These are phyloP conservation scores for Pseudogymnoascus sp. DNA, from an alignment of 2,329 filamentous ascomycete species.

Conservation along the genomic window DNA sequence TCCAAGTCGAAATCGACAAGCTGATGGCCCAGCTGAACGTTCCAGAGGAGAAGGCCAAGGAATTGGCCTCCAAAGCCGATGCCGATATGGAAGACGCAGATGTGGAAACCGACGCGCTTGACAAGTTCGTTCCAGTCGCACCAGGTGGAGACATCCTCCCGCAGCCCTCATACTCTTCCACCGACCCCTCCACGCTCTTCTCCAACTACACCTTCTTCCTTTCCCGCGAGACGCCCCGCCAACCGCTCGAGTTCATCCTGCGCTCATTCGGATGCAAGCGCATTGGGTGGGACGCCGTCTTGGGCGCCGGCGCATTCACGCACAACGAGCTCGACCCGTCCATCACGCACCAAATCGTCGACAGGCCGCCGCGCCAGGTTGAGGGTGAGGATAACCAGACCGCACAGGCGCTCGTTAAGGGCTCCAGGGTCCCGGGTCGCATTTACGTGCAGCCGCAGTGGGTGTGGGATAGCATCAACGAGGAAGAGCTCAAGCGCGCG, in stretches of 20 bases:
- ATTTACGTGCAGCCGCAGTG: conserved; percentile 95
- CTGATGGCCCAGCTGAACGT: conserved; percentile 59
- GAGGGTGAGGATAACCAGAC: conserved; percentile 53
- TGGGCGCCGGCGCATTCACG: conserved; percentile 88
- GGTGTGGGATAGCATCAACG: conserved; percentile 96
- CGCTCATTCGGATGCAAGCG: conserved; percentile 92
- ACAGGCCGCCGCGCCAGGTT: conserved; percentile 68
- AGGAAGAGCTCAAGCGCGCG: conserved; percentile 75
- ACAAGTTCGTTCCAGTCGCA: conserved; percentile 82
- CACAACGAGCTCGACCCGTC: conserved; percentile 76
- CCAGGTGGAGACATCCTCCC: conserved; percentile 77
- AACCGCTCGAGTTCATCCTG: conserved; percentile 84
- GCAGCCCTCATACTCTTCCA: conserved; percentile 62
- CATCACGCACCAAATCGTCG: conserved; percentile 95
- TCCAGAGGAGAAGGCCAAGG: conserved; percentile 36
- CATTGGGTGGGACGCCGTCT: conserved; percentile 85
- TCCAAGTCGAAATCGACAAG: conserved; percentile 59
- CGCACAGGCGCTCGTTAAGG: conserved; percentile 46
- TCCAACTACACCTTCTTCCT: conserved; percentile 84
- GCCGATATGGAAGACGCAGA: conserved; percentile 32
- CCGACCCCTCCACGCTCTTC: conserved; percentile 68
- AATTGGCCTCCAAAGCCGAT: conserved; percentile 35
- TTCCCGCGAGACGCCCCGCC: conserved; percentile 84
- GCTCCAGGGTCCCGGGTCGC: conserved; percentile 77
- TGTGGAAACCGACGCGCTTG: conserved; percentile 58